Conservation (phyloP, 2,329 filamentous ascomycete species). For the Clarireedia paspali region DNA sequence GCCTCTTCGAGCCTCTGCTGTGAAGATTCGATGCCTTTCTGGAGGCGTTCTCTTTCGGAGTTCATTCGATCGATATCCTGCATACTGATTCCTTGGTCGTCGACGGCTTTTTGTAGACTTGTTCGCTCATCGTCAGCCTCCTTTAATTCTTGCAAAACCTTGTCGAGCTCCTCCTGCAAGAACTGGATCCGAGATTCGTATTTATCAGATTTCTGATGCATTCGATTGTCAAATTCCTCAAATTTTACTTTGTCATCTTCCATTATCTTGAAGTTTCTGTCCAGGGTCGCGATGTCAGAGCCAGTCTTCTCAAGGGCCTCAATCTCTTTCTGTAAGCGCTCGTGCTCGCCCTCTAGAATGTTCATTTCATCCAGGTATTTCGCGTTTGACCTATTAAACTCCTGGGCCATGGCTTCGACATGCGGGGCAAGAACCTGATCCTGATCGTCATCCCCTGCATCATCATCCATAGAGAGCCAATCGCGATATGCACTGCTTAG, state of each 20-base stretch:
- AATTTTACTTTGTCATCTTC: slow-evolving; percentile 94
- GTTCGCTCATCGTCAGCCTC: slow-evolving; percentile 78
- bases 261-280: slow-evolving; percentile 86
- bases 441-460: slow-evolving; percentile 77
- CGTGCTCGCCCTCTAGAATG: slow-evolving; percentile 79
- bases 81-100: slow-evolving; percentile 90
- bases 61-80: slow-evolving; percentile 99
- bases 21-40: slow-evolving; percentile 75
- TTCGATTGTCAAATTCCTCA: slow-evolving; percentile 83
- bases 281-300: slow-evolving; percentile 73
- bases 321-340: slow-evolving; percentile 74
- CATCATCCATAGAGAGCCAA: slow-evolving; percentile 88
- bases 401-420: slow-evolving; percentile 75
- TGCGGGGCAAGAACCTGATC: slow-evolving; percentile 75
- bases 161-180: slow-evolving; percentile 79
- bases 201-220: slow-evolving; percentile 80
- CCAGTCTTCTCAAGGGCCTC: slow-evolving; percentile 82
- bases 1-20: slow-evolving; percentile 72
- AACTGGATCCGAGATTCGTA: slow-evolving; percentile 75
- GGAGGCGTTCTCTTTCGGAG: slow-evolving; percentile 85
- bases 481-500: slow-evolving; percentile 83
- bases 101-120: slow-evolving; percentile 75
- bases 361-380: slow-evolving; percentile 79
- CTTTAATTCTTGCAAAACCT: slow-evolving; percentile 64
- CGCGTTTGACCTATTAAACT: slow-evolving; percentile 79